phyloP scores from a whole-genome alignment of 306 rosid genomes.

The Vachellia pachyceras region DNA sequence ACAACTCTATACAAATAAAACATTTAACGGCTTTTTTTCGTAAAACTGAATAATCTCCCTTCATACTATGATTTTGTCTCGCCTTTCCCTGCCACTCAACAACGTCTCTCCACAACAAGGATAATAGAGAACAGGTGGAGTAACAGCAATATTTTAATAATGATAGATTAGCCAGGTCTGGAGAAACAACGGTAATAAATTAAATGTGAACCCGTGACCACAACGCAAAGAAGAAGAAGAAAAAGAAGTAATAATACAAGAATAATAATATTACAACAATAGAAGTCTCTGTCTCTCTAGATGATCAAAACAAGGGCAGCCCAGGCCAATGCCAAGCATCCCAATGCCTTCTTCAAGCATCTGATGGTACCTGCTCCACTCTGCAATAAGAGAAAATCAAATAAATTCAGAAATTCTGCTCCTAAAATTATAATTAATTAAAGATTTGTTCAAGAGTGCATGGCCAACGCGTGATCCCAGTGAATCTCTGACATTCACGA shows the following conservation, averaged over 20 bases:
- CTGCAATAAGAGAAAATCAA: constrained; percentile 57
- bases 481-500: neutral
- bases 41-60: too few relatives aligned
- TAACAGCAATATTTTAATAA: neutral
- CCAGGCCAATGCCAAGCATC: constrained; percentile 72
- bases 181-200: neutral
- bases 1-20: too few relatives aligned
- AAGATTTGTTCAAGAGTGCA: neutral
- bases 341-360: constrained; percentile 60
- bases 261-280: constrained; percentile 40
- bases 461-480: neutral
- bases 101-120: neutral
- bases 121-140: neutral
- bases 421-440: neutral
- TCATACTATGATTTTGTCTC: too few relatives aligned
- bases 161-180: neutral
- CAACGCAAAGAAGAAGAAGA: constrained; percentile 6
- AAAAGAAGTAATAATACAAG: constrained; percentile 37
- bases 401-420: constrained; percentile 16
- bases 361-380: constrained; percentile 65
- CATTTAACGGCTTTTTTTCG: too few relatives aligned
- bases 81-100: too few relatives aligned
- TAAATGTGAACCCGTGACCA: constrained; percentile 20
- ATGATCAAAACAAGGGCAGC: constrained; percentile 59
- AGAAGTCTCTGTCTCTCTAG: constrained; percentile 47